Conservation (phyloP, 164 flowering plant species). For the Kalanchoe fedtschenkoi region DNA sequence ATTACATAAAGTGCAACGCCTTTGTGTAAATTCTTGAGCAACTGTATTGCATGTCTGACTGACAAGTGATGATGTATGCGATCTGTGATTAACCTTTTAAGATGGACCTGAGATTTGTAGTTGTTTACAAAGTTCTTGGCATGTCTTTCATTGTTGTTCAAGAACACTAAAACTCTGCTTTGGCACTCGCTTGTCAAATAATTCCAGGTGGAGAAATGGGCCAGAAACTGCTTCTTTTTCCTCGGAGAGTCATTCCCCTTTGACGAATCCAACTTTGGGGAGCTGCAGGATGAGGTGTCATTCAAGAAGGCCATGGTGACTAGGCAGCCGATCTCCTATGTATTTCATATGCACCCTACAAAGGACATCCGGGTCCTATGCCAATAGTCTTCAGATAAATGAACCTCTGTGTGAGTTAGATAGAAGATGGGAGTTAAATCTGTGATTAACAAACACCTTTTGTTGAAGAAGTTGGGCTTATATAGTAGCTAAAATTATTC, state of each 20-base stretch:
- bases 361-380: background rate
- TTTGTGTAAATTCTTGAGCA: background rate
- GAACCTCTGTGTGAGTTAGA: background rate
- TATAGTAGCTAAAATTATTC: too few relatives aligned
- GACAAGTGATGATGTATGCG: background rate
- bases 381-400: background rate
- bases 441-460: too few relatives aligned
- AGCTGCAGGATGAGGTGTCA: slow-evolving; percentile 22
- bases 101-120: too few relatives aligned
- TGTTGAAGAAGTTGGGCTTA: too few relatives aligned
- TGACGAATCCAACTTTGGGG: slow-evolving; percentile 60
- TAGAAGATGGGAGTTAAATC: background rate
- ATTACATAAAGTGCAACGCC: background rate
- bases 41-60: background rate
- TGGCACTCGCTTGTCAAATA: background rate
- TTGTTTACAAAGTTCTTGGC: background rate
- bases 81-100: too few relatives aligned
- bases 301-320: slow-evolving; percentile 34
- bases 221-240: slow-evolving; percentile 70
- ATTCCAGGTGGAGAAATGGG: slow-evolving; percentile 77
- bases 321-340: slow-evolving; percentile 57
- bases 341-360: slow-evolving; percentile 22
- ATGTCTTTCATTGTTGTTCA: background rate
- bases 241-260: slow-evolving; percentile 56
- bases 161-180: background rate